phyloP scores from a whole-genome alignment of 2,329 filamentous ascomycete genomes.

The Gyromitra esculenta region DNA sequence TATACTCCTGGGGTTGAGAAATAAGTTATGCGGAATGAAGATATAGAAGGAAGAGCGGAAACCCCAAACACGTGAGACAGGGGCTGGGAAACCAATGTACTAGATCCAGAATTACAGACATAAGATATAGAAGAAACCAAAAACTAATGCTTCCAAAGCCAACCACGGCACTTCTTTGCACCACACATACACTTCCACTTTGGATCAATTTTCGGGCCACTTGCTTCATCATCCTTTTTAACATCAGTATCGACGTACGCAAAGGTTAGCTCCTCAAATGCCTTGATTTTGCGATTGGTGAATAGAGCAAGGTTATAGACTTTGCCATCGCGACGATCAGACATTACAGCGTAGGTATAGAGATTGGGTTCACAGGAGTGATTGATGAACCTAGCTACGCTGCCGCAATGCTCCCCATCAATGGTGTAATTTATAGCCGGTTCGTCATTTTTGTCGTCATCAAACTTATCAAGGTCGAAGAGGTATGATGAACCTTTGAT shows the following conservation, averaged over 20 bases:
- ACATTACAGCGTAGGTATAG: slow-evolving; percentile 80
- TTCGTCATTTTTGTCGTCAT: slow-evolving; percentile 62
- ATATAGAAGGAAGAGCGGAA: too few species aligned
- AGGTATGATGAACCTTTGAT: slow-evolving; percentile 79
- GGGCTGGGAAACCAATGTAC: not conserved
- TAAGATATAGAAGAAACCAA: not conserved
- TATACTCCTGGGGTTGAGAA: too few species aligned
- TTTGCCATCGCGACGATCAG: slow-evolving; percentile 77
- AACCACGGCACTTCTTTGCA: slow-evolving; percentile 72
- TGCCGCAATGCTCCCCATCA: slow-evolving; percentile 78
- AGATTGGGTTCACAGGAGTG: slow-evolving; percentile 83
- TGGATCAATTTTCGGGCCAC: slow-evolving; percentile 58
- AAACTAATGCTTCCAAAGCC: slow-evolving; percentile 23
- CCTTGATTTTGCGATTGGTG: slow-evolving; percentile 72
- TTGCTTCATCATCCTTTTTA: slow-evolving; percentile 68
- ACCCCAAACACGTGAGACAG: too few species aligned
- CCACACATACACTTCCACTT: slow-evolving; percentile 67
- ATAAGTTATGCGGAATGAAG: too few species aligned
- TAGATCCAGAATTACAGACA: not conserved
- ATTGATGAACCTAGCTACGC: slow-evolving; percentile 83
- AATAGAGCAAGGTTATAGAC: slow-evolving; percentile 83
- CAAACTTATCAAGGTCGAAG: slow-evolving; percentile 84
- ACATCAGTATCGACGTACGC: slow-evolving; percentile 75
- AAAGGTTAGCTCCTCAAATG: slow-evolving; percentile 77
- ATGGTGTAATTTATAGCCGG: slow-evolving; percentile 62